A percentile compares a stretch with the other conserved stretches of the same genome.
These are phyloP conservation scores for Gossypium gossypioides DNA, from an alignment of 441 rosid genomes.

Conservation along the genomic window DNA sequence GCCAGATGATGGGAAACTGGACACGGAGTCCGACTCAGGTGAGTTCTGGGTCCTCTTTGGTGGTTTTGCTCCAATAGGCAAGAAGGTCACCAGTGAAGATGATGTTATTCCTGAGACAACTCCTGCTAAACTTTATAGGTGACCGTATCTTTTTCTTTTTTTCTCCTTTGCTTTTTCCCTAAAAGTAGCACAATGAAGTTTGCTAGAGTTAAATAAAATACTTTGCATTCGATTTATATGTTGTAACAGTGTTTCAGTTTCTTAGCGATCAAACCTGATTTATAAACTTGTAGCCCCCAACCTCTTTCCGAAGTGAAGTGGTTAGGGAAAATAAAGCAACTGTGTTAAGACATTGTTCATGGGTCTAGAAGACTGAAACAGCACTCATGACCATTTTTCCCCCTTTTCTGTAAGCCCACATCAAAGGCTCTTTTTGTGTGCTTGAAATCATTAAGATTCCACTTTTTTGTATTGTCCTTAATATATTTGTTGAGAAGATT, in stretches of 20 bases:
- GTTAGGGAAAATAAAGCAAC: background rate
- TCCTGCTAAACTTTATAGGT: conserved; percentile 78
- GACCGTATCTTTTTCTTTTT: conserved; percentile 13
- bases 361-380: background rate
- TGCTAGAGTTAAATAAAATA: conserved; percentile 2
- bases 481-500: too few relatives aligned
- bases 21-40: conserved; percentile 95
- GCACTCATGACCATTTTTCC: background rate
- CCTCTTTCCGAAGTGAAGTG: background rate
- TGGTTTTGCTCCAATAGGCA: conserved; percentile 95
- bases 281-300: background rate
- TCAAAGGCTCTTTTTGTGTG: background rate
- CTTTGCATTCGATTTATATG: background rate
- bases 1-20: conserved; percentile 91
- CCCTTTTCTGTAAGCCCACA: background rate
- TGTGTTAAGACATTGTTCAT: background rate
- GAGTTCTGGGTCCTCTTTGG: conserved; percentile 99
- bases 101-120: conserved; percentile 59
- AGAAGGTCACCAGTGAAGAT: conserved; percentile 74
- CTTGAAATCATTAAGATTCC: background rate
- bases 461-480: background rate
- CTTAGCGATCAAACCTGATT: background rate
- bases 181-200: background rate
- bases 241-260: background rate
- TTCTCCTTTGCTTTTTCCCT: background rate